These are phyloP conservation scores for Anthracocystis walkeri DNA, from an alignment of 1,284 basidiomycete genomes.

Conservation along the genomic window DNA sequence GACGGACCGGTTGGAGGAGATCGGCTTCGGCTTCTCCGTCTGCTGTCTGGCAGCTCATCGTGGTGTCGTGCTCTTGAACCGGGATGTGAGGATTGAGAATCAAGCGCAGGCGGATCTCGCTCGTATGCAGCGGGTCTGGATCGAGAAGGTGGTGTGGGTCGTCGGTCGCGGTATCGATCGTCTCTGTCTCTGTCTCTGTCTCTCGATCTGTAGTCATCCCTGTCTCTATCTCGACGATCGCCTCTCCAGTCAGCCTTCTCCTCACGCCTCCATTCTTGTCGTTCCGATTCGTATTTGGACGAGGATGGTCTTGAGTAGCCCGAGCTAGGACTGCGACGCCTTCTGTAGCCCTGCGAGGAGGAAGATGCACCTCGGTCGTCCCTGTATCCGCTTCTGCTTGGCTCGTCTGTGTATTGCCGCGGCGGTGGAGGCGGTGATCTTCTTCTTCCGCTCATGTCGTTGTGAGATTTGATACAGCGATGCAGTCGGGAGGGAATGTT, in stretches of 20 bases:
- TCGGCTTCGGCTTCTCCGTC: slow-evolving; percentile 11
- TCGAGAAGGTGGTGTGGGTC: slow-evolving; percentile 22
- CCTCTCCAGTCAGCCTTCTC: slow-evolving; percentile 11
- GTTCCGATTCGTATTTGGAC: slow-evolving; percentile 7
- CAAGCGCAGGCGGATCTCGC: background rate
- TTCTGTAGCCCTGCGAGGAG: slow-evolving; percentile 10
- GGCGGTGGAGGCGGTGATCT: slow-evolving; percentile 29
- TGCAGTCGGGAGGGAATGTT: too few species aligned
- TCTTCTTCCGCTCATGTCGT: slow-evolving; percentile 27
- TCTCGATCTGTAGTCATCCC: slow-evolving; percentile 17
- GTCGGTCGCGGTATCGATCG: slow-evolving; percentile 13
- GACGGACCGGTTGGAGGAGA: slow-evolving; percentile 2
- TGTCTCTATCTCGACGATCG: background rate
- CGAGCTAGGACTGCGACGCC: slow-evolving; percentile 33
- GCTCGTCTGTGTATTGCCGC: slow-evolving; percentile 20
- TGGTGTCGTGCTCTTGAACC: background rate
- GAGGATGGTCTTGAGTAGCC: slow-evolving; percentile 3
- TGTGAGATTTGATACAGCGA: background rate
- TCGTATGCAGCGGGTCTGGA: slow-evolving; percentile 17
- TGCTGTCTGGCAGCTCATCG: background rate
- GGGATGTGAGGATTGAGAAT: slow-evolving; percentile 1
- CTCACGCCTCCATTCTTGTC: slow-evolving; percentile 20
- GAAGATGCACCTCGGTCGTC: slow-evolving; percentile 20
- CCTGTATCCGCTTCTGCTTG: slow-evolving; percentile 5
- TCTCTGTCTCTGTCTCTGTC: slow-evolving; percentile 21